phyloP scores from a whole-genome alignment of 2,329 filamentous ascomycete genomes.

The Cyanodermella asteris region DNA sequence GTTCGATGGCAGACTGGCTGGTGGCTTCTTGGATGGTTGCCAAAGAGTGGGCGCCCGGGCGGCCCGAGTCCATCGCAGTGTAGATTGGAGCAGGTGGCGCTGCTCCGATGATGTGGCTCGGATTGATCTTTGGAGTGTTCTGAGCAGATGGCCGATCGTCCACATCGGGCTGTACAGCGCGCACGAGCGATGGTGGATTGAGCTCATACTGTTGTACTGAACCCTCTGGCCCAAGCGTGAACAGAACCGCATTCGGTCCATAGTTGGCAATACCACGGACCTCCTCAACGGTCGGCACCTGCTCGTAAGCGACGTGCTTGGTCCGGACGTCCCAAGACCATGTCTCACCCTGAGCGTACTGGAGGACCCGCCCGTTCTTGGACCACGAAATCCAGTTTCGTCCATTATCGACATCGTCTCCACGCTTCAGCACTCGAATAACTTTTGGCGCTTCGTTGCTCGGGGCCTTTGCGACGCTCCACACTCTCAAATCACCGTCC shows the following conservation, averaged over 20 bases:
- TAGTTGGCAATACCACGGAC: constrained; percentile 70
- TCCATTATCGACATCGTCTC: constrained; percentile 49
- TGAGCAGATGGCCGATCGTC: constrained; percentile 24
- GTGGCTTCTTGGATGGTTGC: constrained; percentile 56
- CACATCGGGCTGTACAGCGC: constrained; percentile 59
- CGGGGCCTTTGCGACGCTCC: constrained; percentile 77
- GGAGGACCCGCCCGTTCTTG: constrained; percentile 88
- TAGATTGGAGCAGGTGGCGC: constrained; percentile 32
- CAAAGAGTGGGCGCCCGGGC: constrained; percentile 35
- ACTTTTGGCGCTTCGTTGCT: constrained; percentile 60
- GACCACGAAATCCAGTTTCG: constrained; percentile 98
- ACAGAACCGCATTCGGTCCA: constrained; percentile 74
- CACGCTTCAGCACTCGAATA: constrained; percentile 64
- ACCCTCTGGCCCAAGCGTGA: constrained; percentile 71
- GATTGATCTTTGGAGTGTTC: constrained; percentile 15
- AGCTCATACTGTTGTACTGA: constrained; percentile 91
- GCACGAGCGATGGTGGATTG: constrained; percentile 64
- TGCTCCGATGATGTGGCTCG: constrained; percentile 26
- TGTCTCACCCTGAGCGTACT: constrained; percentile 78
- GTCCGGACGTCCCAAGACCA: constrained; percentile 93
- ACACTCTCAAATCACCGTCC: constrained; percentile 81
- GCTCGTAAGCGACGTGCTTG: constrained; percentile 84
- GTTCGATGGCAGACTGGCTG: constrained; percentile 43
- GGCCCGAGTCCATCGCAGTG: constrained; percentile 12
- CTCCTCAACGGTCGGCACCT: constrained; percentile 63